Base-by-base conservation (phyloP, 257 asterid genomes). In the Lantana camara region DNA sequence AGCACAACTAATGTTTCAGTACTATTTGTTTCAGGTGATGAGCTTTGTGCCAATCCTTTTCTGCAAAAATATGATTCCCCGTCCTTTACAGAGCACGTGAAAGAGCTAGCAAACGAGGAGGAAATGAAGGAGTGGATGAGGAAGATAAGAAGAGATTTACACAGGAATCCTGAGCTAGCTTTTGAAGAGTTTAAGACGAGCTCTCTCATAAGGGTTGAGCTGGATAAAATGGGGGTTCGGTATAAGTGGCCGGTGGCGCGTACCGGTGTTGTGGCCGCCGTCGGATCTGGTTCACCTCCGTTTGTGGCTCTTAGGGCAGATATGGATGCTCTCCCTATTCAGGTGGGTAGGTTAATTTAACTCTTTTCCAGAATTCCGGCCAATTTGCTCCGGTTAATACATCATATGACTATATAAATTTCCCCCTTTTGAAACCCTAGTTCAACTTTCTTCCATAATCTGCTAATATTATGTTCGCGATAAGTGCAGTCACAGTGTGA, bases 261-360 rank as follows among this genome's bases (percentile, higher is more conserved):
- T 22, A 83, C 87, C 0, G 90, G 90, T 10, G 76, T 80, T 0
- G 81, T 79, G 0, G 90, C 83, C 42, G 19, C 73, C 55, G 20
- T 83, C 9, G 90, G 90, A 1, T 70, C 82, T 0, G 90, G 87
- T 5, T 9, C 46, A 23, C 81, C 83, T 1, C 90, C 90, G 2
- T 80, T 80, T 62, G 87, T 83, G 13, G 90, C 90, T 40, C 82
- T 83, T 7, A 73, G 90, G 63, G 90, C 85, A 6, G 90, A 83
- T 45, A 78, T 83, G 85, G 87, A 83, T 64, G 90, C 90, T 56
- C 58, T 83, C 16, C 83, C 90, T 1, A 66, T 83, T 55, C 83
- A 82, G 85, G 88, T 82, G 16, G 20, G 56, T 13, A 2, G 7
- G 0, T 11, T 23, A 1, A 15, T n/a, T n/a, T n/a, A n/a, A n/a